Evolutionary conservation across 1,284 basidiomycete genomes (phyloP).

Genomic region (Erythrobasidium hasegawianum): DNA sequence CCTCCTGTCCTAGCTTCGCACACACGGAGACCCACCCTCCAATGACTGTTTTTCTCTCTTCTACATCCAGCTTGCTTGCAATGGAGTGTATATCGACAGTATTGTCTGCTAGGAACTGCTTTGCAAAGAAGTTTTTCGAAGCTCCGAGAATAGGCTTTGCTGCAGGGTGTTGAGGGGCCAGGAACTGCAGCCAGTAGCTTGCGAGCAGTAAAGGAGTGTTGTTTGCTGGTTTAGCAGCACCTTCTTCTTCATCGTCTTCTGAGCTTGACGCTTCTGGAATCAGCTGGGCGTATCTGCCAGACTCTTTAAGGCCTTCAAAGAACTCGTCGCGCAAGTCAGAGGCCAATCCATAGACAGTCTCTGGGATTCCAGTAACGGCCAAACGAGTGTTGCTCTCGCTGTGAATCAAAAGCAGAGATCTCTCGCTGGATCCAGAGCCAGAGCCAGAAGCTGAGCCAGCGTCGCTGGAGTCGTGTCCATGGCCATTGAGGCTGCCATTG

Average conservation of each 20-base stretch:
- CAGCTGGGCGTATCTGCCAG: constrained; percentile 37
- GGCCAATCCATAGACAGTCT: constrained; percentile 32
- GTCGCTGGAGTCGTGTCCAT: neutral
- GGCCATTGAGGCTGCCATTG: constrained; percentile 22
- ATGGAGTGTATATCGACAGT: constrained; percentile 35
- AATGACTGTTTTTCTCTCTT: constrained; percentile 25
- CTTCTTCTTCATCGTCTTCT: constrained; percentile 42
- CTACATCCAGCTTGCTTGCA: constrained; percentile 20
- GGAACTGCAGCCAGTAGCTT: constrained; percentile 49
- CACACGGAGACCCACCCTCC: constrained; percentile 13
- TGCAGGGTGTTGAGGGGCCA: constrained; percentile 42
- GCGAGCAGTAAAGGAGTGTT: constrained; percentile 45
- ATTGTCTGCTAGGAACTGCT: constrained; percentile 38
- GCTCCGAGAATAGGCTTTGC: constrained; percentile 41
- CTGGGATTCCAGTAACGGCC: constrained; percentile 18
- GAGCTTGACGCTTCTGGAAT: constrained; percentile 43
- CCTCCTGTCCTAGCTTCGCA: constrained; percentile 8
- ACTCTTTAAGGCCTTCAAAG: constrained; percentile 41
- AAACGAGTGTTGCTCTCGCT: constrained; percentile 17
- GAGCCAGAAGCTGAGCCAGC: neutral
- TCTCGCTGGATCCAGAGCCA: neutral
- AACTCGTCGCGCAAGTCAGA: constrained; percentile 43
- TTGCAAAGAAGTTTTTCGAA: constrained; percentile 17
- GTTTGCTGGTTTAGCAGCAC: constrained; percentile 1
- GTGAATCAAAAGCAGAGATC: constrained; percentile 22